Percentiles rank a stretch among this genome's conserved stretches.
Evolutionary conservation across 306 rosid species (phyloP).

Genomic region (Inga laurina): DNA sequence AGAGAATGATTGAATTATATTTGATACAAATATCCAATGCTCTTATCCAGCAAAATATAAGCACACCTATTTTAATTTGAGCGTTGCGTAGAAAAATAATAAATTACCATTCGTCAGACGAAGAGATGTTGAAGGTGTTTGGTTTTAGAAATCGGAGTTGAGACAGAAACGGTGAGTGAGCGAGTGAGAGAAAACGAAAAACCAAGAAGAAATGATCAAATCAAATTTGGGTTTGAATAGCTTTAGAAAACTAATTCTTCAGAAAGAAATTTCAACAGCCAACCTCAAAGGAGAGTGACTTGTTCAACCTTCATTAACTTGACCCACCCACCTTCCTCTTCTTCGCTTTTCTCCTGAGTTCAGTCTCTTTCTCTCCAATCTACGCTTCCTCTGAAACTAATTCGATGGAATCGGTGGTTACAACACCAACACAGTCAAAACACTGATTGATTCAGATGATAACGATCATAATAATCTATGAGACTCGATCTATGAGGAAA

Average conservation of each 20-base stretch:
- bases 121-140: slow-evolving; percentile 18
- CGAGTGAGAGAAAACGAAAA: not conserved
- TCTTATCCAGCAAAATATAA: not conserved
- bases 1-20: not conserved
- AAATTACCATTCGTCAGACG: not conserved
- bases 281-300: slow-evolving; percentile 33
- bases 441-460: not conserved
- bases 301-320: slow-evolving; percentile 31
- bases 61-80: not conserved
- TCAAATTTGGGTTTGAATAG: slow-evolving; percentile 1
- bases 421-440: not conserved
- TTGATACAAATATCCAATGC: not conserved
- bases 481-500: not conserved
- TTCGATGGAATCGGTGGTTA: not conserved
- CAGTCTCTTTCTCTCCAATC: slow-evolving; percentile 14
- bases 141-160: too few relatives aligned
- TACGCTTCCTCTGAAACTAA: not conserved
- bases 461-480: not conserved
- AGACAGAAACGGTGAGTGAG: not conserved
- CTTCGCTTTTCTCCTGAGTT: not conserved
- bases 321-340: slow-evolving; percentile 38
- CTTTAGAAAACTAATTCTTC: slow-evolving; percentile 12
- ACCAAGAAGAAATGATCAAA: not conserved
- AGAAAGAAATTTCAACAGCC: not conserved
- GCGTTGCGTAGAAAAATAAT: slow-evolving; percentile 6